Evolutionary conservation across 345 rosid species (phyloP).

Genomic region (Excoecaria cochinchinensis): DNA sequence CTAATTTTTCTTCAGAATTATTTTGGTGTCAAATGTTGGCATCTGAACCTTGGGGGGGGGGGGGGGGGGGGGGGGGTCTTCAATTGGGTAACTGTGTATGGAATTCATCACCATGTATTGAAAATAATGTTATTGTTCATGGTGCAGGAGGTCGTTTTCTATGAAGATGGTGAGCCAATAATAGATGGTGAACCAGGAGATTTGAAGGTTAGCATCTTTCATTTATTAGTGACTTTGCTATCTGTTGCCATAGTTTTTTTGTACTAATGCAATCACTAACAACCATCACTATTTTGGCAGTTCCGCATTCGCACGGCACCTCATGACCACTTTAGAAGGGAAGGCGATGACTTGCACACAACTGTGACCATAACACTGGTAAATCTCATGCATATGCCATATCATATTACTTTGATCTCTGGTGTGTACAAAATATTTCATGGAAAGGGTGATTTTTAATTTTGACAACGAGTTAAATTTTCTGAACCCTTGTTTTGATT

Average conservation of each 20-base stretch:
- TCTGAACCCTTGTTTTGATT: background rate
- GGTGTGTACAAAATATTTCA: background rate
- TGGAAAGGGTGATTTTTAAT: too few relatives aligned
- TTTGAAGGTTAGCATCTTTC: conserved; percentile 56
- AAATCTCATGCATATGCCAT: conserved; percentile 13
- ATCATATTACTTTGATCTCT: background rate
- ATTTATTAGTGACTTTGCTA: background rate
- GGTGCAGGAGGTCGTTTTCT: conserved; percentile 86
- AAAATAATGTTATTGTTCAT: conserved; percentile 13
- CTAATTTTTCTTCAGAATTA: background rate
- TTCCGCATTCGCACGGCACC: conserved; percentile 88
- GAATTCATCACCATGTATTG: background rate
- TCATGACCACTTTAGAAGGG: conserved; percentile 76
- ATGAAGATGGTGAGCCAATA: conserved; percentile 93
- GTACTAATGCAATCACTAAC: background rate
- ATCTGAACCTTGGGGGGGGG: background rate
- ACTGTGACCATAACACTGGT: conserved; percentile 90
- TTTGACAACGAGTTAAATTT: background rate
- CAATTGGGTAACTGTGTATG: background rate
- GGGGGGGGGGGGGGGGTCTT: background rate
- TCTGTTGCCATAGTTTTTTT: background rate
- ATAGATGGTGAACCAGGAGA: conserved; percentile 98
- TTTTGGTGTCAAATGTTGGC: background rate
- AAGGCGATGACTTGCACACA: conserved; percentile 82
- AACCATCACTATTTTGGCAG: conserved; percentile 36